These are phyloP conservation scores for Candida pseudoviswanathii DNA, from an alignment of 1,139 yeast species.

Conservation along the genomic window DNA sequence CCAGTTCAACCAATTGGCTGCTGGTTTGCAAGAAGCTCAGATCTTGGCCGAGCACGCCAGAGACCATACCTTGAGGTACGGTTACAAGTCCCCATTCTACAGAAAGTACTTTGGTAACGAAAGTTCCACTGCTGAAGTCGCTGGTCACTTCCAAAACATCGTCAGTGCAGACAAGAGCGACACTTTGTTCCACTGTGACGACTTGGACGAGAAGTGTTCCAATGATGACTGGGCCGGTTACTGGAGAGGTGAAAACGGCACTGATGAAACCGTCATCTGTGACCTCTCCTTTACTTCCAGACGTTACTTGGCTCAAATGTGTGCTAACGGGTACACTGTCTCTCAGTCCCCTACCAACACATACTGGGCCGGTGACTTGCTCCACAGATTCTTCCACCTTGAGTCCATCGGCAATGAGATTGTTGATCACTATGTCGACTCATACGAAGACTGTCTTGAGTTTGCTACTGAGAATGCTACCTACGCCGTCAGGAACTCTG, in stretches of 20 bases:
- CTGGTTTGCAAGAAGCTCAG: constrained; percentile 21
- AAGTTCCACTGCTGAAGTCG: constrained; percentile 29
- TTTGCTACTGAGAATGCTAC: constrained; percentile 17
- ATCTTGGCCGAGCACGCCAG: constrained; percentile 26
- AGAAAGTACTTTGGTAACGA: constrained; percentile 29
- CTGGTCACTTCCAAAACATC: constrained; percentile 31
- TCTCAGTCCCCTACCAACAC: constrained; percentile 15
- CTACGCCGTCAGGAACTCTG: constrained; percentile 20
- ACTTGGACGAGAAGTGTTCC: constrained; percentile 33
- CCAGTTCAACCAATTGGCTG: constrained; percentile 21
- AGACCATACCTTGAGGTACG: constrained; percentile 25
- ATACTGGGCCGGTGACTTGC: constrained; percentile 22
- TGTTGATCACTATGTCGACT: constrained; percentile 25
- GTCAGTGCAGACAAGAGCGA: constrained; percentile 29
- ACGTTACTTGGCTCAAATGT: constrained; percentile 21
- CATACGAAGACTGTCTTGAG: constrained; percentile 24
- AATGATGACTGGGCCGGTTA: constrained; percentile 38
- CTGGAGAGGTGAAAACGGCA: constrained; percentile 34
- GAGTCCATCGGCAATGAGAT: constrained; percentile 19
- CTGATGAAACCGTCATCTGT: constrained; percentile 30
- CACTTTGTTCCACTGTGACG: constrained; percentile 35
- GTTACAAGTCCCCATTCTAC: constrained; percentile 24
- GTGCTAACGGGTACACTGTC: constrained; percentile 24
- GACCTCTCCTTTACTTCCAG: constrained; percentile 22
- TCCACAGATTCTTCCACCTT: constrained; percentile 30